These are phyloP conservation scores for Fraxinus nigra DNA, from an alignment of 305 asterid species.

Conservation along the genomic window DNA sequence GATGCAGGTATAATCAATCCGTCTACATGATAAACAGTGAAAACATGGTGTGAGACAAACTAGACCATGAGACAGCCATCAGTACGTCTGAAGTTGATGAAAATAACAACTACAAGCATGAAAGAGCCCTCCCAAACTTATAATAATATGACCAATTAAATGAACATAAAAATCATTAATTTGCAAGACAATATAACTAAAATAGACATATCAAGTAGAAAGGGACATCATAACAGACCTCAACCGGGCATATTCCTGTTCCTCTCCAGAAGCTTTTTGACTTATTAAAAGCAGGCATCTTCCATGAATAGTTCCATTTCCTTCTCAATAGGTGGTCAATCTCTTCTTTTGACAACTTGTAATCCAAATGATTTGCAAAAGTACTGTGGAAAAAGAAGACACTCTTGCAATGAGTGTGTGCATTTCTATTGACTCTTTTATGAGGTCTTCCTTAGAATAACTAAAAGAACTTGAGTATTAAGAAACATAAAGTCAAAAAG, in stretches of 20 bases:
- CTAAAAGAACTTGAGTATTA: background rate
- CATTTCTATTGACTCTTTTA: slow-evolving; percentile 1
- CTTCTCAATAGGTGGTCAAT: slow-evolving; percentile 42
- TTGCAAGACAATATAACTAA: background rate
- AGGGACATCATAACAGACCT: slow-evolving; percentile 42
- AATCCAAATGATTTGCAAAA: slow-evolving; percentile 60
- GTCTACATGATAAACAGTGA: background rate
- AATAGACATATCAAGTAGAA: slow-evolving; percentile 15
- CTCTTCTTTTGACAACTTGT: slow-evolving; percentile 55
- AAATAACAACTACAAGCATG: background rate
- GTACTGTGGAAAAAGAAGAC: slow-evolving; percentile 44
- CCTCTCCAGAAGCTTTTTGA: slow-evolving; percentile 81
- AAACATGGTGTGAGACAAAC: background rate
- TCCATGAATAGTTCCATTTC: slow-evolving; percentile 80
- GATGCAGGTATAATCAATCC: background rate
- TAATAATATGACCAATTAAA: slow-evolving; percentile 8
- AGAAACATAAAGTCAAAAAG: background rate
- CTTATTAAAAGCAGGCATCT: slow-evolving; percentile 56
- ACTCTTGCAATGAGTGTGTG: background rate
- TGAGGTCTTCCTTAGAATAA: background rate
- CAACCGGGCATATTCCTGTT: slow-evolving; percentile 60
- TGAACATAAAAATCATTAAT: slow-evolving; percentile 4
- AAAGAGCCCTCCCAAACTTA: background rate
- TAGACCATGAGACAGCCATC: background rate
- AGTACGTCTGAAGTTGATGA: background rate